Conservation (phyloP, 306 rosid genomes). For the Canavalia gladiata region DNA sequence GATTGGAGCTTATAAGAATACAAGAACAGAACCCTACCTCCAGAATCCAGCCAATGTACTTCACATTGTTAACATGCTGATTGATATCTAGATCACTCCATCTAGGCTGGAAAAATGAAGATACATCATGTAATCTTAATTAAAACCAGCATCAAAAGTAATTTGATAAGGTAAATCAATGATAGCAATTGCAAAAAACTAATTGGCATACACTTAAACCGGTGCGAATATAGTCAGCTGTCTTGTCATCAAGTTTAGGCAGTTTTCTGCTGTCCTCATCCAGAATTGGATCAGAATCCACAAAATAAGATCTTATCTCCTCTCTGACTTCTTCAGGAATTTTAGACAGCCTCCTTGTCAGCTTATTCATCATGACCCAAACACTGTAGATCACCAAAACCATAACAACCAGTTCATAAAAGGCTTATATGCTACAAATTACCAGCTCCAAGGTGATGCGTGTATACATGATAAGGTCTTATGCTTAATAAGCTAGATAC, state of each 20-base stretch:
- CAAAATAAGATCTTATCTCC: conserved; percentile 89
- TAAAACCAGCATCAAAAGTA: conserved; percentile 31
- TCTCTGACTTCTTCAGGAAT: conserved; percentile 91
- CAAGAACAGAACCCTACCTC: conserved; percentile 70
- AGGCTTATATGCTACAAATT: conserved; percentile 22
- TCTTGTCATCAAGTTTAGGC: conserved; percentile 74
- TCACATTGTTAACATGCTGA: conserved; percentile 99
- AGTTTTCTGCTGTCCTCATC: conserved; percentile 94
- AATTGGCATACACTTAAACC: conserved; percentile 78
- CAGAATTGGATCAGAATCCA: conserved; percentile 75
- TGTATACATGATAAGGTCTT: background rate
- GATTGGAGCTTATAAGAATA: conserved; percentile 19
- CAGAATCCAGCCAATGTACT: conserved; percentile 99
- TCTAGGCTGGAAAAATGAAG: conserved; percentile 73
- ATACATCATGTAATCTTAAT: conserved; percentile 7
- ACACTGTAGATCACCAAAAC: conserved; percentile 70
- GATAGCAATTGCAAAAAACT: conserved; percentile 24
- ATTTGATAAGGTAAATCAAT: conserved; percentile 25
- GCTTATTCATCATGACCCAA: conserved; percentile 99
- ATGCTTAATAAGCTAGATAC: conserved; percentile 12
- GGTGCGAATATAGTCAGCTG: conserved; percentile 72
- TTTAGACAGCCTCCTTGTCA: conserved; percentile 90
- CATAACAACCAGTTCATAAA: conserved; percentile 40
- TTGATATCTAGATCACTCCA: conserved; percentile 96
- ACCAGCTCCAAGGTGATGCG: conserved; percentile 13